Evolutionary conservation across 2,329 filamentous ascomycete genomes (phyloP), one percentile per base, ranked within the genome.

Genomic region (Cladosporium sp.): DNA sequence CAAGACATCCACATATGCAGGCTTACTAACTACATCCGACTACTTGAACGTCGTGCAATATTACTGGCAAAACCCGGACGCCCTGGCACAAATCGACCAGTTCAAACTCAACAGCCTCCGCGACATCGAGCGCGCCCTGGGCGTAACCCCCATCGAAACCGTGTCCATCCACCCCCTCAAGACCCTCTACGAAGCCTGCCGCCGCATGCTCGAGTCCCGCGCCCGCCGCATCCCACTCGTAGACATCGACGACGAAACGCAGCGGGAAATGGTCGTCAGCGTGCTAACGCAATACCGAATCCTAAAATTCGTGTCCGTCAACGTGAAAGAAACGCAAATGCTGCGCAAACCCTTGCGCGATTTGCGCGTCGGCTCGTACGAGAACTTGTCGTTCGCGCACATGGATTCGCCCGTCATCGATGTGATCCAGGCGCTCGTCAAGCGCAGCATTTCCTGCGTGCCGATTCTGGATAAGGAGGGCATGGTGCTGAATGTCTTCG

Each of bases 31-130:
- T 22, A 93, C 90, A 55, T 95, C 90, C 54, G 93, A 98, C 72
- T 98, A 93, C 69, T 94, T 98, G 72, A 98, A 98, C 65, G 86
- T 98, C 51, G 95, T 98, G 35, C 92, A 97, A 68, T 98, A 98
- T 72, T 97, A 98, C 75, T 96, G 90, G 77, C 91, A 97, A 70
- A 94, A 93, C 61, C 93, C 92, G 2, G 88, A 95, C 58, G 86
- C 91, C 52, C 80, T 97, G 54, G 83, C 84, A 57, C 84, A 92
- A 65, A 87, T 98, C 61, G 93, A 97, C 59, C 88, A 95, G 68
- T 96, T 98, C 68, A 85, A 89, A 40, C 74, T 98, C 55, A 92
- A 88, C 72, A 95, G 89, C 65, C 79, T 98, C 52, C 82, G 92
- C 79, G 93, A 97, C 58, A 93, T 98, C 57, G 93, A 98, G 74